Base-by-base conservation (phyloP, 2,329 filamentous ascomycete species). In the Xylariaceae sp. region DNA sequence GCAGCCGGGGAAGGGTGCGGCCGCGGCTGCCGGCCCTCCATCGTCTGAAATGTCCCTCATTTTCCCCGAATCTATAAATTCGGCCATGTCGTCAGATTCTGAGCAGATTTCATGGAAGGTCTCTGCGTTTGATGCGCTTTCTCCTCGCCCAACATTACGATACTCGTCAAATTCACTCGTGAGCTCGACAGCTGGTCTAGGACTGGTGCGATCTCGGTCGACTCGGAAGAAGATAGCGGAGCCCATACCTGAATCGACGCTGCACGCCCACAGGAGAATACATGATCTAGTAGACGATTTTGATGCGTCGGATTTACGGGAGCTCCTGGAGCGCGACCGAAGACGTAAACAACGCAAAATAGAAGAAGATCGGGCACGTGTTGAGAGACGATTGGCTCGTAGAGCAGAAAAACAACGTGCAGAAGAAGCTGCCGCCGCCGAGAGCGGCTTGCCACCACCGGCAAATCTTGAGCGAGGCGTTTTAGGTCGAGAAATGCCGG, bases 241-340 rank as follows among this genome's bases (percentile, higher is more conserved):
- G 58, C 69, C 75, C 32, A 69, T 85, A 15, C 77, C 81, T 0
- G 83, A 89, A 56, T 84, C 83, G 36, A 77, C 74, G 0, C 65
- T 85, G 26, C 83, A 78, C 59, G 79, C 79, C 2, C 81, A 82
- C 62, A 84, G 86, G 71, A 72, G 83, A 65, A 71, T 88, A 67
- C 72, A 89, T 72, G 73, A 88, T 70, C 72, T 97, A 42, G 94
- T 91, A 19, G 88, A 97, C 67, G 87, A 89, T 55, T 77, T 99
- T 51, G 89, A 90, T 71, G 88, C 94, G 3, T 83, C 87, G 49
- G 92, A 90, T 62, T 70, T 99, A 37, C 82, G 92, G 54, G 88
- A 95, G 67, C 77, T 97, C 29, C 87, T 99, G 81, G 94, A 99
- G 64, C 79, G 94, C 55, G 94, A 99, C 66, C 80, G 86, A 61